phyloP scores from a whole-genome alignment of 345 rosid species.

The Iberis pinnata region DNA sequence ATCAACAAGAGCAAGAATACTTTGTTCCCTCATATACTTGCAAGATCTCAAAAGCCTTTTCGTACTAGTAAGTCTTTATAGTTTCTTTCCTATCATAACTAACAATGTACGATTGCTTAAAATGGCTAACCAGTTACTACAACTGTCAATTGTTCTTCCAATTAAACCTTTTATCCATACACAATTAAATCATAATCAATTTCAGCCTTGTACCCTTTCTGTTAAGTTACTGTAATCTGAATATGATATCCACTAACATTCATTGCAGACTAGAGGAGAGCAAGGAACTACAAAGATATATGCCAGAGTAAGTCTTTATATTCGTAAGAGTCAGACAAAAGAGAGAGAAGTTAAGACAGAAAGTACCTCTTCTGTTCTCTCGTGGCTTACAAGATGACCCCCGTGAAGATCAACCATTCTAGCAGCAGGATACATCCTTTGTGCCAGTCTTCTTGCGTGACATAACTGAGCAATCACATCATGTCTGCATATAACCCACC shows the following conservation, averaged over 20 bases:
- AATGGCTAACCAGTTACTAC: slow-evolving; percentile 3
- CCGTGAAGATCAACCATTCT: slow-evolving; percentile 95
- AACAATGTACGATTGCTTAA: neutral
- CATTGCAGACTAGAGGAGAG: neutral
- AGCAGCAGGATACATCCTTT: slow-evolving; percentile 70
- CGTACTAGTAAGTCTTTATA: slow-evolving; percentile 10
- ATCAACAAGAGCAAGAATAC: neutral
- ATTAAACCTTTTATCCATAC: neutral
- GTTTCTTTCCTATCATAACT: slow-evolving; percentile 5
- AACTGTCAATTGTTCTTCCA: neutral
- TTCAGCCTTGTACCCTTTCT: too few relatives aligned
- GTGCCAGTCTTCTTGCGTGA: slow-evolving; percentile 77
- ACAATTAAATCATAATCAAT: neutral
- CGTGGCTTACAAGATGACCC: slow-evolving; percentile 94
- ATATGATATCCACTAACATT: slow-evolving; percentile 3
- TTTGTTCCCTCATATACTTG: slow-evolving; percentile 1
- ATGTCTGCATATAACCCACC: slow-evolving; percentile 41
- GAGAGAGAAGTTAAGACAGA: slow-evolving; percentile 9
- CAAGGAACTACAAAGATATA: neutral
- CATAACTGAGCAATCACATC: slow-evolving; percentile 89
- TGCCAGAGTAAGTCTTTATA: too few relatives aligned
- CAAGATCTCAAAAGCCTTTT: slow-evolving; percentile 3
- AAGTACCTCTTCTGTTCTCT: slow-evolving; percentile 81
- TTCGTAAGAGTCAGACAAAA: too few relatives aligned
- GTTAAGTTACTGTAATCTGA: neutral